Conservation (phyloP, 2,329 filamentous ascomycete species). For the Metarhizium anisopliae region DNA sequence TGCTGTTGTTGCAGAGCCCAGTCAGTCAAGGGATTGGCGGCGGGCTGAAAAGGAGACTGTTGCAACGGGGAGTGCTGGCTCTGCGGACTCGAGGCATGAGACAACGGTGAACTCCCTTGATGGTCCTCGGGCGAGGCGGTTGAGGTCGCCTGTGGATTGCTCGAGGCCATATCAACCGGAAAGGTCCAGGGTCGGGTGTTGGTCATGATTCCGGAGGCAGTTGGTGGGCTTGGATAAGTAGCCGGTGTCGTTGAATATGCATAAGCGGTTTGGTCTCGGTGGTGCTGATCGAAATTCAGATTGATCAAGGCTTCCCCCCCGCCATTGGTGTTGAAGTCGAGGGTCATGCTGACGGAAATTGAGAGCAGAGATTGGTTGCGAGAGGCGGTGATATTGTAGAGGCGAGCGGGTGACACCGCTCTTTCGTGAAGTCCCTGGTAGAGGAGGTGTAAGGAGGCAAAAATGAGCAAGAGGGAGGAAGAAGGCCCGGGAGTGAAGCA, state of each 20-base stretch:
- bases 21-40: conserved; percentile 46
- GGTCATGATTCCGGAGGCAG: conserved; percentile 25
- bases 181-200: conserved; percentile 38
- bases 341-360: conserved; percentile 38
- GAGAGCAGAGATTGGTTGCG: conserved; percentile 21
- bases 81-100: conserved; percentile 42
- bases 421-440: conserved; percentile 28
- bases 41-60: conserved; percentile 45
- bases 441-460: conserved; percentile 17
- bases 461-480: not conserved
- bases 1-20: conserved; percentile 53
- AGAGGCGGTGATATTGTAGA: conserved; percentile 26
- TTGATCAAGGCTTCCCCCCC: conserved; percentile 52
- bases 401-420: conserved; percentile 33
- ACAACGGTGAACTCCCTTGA: conserved; percentile 39
- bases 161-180: conserved; percentile 42
- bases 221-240: conserved; percentile 22
- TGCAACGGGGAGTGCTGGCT: conserved; percentile 41
- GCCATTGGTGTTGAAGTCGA: conserved; percentile 50
- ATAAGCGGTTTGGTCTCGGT: conserved; percentile 43
- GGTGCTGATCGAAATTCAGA: conserved; percentile 50
- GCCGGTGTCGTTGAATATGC: conserved; percentile 13
- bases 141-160: conserved; percentile 35
- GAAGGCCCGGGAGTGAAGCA: conserved; percentile 1
- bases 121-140: conserved; percentile 38